phyloP scores from a whole-genome alignment of 2,329 filamentous ascomycete species.

The Fusarium protoensiforme region DNA sequence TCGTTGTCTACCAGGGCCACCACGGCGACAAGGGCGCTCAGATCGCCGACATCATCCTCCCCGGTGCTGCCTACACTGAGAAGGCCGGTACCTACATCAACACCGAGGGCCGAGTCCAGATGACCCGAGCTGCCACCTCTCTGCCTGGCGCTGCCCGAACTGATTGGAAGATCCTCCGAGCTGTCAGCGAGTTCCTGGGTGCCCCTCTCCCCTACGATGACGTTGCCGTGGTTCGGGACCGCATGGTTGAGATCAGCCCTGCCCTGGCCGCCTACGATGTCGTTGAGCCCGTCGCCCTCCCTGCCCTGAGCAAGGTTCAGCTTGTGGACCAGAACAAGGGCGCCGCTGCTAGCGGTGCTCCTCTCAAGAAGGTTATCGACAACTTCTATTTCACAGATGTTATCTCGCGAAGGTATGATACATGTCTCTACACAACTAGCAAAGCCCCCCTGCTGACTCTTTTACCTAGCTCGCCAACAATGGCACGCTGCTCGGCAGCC shows the following conservation, averaged over 20 bases:
- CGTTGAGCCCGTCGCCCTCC: conserved; percentile 82
- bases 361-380: conserved; percentile 87
- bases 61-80: conserved; percentile 95
- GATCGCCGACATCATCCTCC: conserved; percentile 92
- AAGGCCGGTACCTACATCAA: conserved; percentile 97
- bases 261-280: conserved; percentile 90
- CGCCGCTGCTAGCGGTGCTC: conserved; percentile 74
- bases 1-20: conserved; percentile 97
- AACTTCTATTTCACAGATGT: conserved; percentile 99
- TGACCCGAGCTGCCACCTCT: conserved; percentile 89
- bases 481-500: conserved; percentile 95
- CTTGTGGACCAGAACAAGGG: conserved; percentile 97
- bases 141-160: conserved; percentile 90
- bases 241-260: conserved; percentile 95
- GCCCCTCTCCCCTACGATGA: conserved; percentile 92
- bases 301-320: conserved; percentile 88
- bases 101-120: conserved; percentile 95
- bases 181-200: conserved; percentile 90
- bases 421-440: conserved; percentile 10
- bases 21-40: conserved; percentile 95
- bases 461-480: conserved; percentile 85
- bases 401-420: conserved; percentile 89
- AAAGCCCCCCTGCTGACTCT: conserved; percentile 36
- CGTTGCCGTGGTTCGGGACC: conserved; percentile 86
- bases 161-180: conserved; percentile 99